Base-by-base conservation (phyloP, 805 yeast genomes). In the Geotrichum ghanense region DNA sequence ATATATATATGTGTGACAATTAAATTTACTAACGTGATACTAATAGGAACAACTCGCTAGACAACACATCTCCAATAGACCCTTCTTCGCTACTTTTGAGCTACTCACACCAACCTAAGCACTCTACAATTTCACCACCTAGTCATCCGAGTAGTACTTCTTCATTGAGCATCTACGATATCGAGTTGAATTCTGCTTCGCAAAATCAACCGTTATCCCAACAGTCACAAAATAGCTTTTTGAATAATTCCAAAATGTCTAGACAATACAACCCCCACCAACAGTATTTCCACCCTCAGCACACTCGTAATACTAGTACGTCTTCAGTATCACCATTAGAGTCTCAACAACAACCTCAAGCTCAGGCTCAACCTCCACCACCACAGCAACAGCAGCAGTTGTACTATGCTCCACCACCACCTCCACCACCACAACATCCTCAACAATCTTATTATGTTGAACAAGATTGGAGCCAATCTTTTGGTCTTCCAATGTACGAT, bases 391-490 rank as follows among this genome's bases (percentile, higher is more conserved):
- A 7, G 7, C 27, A 24, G 27, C 27, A 24, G 27, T 12, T 7
- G 27, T 12, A 31, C 7, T 12, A n/a, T n/a, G 12, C 12, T n/a
- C 16, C 12, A n/a, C 19, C 37, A 6, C 37, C 37, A n/a, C 37
- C 37, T 12, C 37, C 37, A 6, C 37, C 37, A 31, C 37, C 37
- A 10, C 37, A 31, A 12, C 37, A 31, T 12, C 37, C 37, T 31
- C 37, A 31, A n/a, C 37, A 31, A 19, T 31, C 37, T 6, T 31
- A 31, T 12, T 31, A 31, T 31, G 37, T 31, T 16, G 37, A 31
- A n/a, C 37, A 31, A 31, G 37, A 31, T n/a, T 31, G 37, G 37
- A 31, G 37, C 16, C 37, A 31, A 31, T 31, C 37, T 6, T 31
- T 31, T 31, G 37, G 37, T 5, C 37, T 31, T n/a, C 37, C 37